Percentiles rank a stretch among this genome's conserved stretches.
Conservation (phyloP, 2,329 filamentous ascomycete species). For the Ophiostoma sp. region DNA sequence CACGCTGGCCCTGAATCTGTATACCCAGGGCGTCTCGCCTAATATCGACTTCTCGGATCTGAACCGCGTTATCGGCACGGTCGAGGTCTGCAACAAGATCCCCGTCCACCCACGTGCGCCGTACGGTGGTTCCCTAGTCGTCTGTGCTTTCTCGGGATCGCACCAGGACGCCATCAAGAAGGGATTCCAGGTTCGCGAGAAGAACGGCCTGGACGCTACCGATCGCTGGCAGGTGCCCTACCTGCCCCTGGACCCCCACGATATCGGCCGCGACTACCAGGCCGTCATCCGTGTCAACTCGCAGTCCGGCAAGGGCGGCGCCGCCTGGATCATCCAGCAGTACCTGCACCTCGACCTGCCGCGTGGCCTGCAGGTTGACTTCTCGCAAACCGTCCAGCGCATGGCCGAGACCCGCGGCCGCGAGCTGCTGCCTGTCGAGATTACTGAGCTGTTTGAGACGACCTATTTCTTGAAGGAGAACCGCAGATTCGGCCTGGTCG, state of each 20-base stretch:
- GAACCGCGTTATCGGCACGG: conserved; percentile 78
- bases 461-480: conserved; percentile 84
- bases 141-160: conserved; percentile 85
- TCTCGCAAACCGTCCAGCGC: conserved; percentile 82
- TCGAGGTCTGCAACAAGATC: conserved; percentile 93
- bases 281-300: conserved; percentile 98
- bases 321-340: conserved; percentile 89
- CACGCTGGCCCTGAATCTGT: conserved; percentile 88
- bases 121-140: conserved; percentile 88
- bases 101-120: conserved; percentile 86
- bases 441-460: conserved; percentile 81
- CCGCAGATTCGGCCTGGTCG: conserved; percentile 80
- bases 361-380: conserved; percentile 86
- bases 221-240: conserved; percentile 85
- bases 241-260: conserved; percentile 85
- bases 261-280: conserved; percentile 96
- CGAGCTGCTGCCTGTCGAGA: conserved; percentile 81
- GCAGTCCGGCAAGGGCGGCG: conserved; percentile 90
- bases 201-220: conserved; percentile 58
- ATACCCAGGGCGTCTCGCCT: conserved; percentile 86
- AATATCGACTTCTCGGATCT: conserved; percentile 91
- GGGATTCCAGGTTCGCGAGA: conserved; percentile 72
- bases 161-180: conserved; percentile 98
- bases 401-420: conserved; percentile 77
- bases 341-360: conserved; percentile 90